phyloP scores from a whole-genome alignment of 129 eudicot species.

The Scalesia atractyloides region DNA sequence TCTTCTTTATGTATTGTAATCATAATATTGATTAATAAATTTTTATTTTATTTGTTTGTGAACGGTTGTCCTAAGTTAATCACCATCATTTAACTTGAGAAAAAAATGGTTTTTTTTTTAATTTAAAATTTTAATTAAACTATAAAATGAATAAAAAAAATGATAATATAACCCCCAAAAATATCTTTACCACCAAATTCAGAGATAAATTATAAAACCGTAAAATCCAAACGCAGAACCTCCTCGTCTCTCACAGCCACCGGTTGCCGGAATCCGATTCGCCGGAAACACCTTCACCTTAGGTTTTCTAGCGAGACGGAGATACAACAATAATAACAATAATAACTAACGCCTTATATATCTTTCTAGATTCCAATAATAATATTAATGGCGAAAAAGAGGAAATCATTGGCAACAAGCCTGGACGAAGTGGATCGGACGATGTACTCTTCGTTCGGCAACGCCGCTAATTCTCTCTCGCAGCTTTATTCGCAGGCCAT shows the following conservation, averaged over 20 bases:
- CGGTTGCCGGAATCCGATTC: conserved; percentile 29
- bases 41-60: too few relatives aligned
- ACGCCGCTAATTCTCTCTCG: conserved; percentile 64
- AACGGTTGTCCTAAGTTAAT: too few relatives aligned
- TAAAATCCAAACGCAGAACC: conserved; percentile 21
- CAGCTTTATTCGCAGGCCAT: conserved; percentile 61
- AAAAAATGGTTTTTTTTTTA: too few relatives aligned
- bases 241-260: conserved; percentile 14
- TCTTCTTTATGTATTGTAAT: too few relatives aligned
- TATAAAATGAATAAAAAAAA: too few relatives aligned
- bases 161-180: not conserved
- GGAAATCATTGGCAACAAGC: conserved; percentile 55
- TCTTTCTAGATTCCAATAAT: not conserved
- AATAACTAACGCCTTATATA: not conserved
- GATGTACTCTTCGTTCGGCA: conserved; percentile 51
- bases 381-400: conserved; percentile 47
- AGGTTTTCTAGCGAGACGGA: conserved; percentile 1
- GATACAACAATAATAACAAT: not conserved
- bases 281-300: conserved; percentile 14
- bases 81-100: too few relatives aligned
- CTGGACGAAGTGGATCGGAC: conserved; percentile 69
- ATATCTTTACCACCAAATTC: conserved; percentile 19
- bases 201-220: not conserved
- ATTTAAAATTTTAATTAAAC: too few relatives aligned
- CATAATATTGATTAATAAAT: too few relatives aligned